Conservation (phyloP, 768 basidiomycete genomes). For the Xanthoconium purpureum region DNA sequence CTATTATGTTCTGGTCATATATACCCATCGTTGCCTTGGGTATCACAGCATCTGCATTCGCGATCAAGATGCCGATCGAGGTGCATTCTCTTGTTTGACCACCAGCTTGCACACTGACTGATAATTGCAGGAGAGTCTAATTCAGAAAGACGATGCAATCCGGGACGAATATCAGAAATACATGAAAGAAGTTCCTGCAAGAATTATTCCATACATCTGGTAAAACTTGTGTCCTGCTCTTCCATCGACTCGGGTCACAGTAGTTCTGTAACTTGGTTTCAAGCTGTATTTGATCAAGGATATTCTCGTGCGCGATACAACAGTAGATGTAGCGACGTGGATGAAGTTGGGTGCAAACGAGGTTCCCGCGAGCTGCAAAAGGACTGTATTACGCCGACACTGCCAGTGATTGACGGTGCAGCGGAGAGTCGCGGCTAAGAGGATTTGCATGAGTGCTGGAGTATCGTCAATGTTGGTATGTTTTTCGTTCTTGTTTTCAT, state of each 20-base stretch:
- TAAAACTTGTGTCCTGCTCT: too few relatives aligned
- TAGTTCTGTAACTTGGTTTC: too few relatives aligned
- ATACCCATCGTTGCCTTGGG: slow-evolving; percentile 21
- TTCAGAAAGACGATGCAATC: slow-evolving; percentile 19
- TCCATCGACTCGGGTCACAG: too few relatives aligned
- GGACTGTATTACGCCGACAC: too few relatives aligned
- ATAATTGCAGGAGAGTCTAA: slow-evolving; percentile 25
- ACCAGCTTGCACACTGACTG: too few relatives aligned
- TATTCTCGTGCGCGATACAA: too few relatives aligned
- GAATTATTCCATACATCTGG: too few relatives aligned
- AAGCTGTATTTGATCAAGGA: too few relatives aligned
- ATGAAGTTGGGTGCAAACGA: too few relatives aligned
- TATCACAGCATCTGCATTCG: slow-evolving; percentile 18
- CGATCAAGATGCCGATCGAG: slow-evolving; percentile 35
- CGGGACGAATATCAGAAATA: slow-evolving; percentile 28
- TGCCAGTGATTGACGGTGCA: too few relatives aligned
- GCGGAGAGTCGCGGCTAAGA: slow-evolving; percentile 34
- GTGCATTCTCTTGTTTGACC: slow-evolving; percentile 1
- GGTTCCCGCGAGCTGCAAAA: too few relatives aligned
- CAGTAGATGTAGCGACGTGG: too few relatives aligned
- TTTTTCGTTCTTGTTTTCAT: neutral
- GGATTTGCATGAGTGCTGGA: slow-evolving; percentile 12
- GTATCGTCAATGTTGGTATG: neutral
- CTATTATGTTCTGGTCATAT: slow-evolving; percentile 34
- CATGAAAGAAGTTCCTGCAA: slow-evolving; percentile 24